phyloP scores from a whole-genome alignment of 2,329 filamentous ascomycete genomes.

The Colletotrichum echinochloae region DNA sequence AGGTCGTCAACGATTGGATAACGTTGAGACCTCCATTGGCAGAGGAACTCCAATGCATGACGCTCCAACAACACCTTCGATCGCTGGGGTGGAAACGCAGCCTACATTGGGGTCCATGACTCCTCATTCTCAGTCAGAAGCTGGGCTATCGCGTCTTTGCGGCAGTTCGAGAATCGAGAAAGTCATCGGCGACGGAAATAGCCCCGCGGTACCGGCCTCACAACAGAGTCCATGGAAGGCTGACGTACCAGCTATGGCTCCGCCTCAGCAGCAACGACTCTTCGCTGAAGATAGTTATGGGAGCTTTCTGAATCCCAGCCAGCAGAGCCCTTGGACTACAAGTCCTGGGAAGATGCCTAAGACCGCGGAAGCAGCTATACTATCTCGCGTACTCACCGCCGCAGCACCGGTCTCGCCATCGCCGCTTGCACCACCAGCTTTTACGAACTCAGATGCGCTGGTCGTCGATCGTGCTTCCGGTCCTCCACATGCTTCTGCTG shows the following conservation, averaged over 20 bases:
- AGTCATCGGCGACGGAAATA: background rate
- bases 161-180: background rate
- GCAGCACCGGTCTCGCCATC: slow-evolving; percentile 9
- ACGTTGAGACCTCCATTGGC: background rate
- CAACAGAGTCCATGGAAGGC: slow-evolving; percentile 37
- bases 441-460: background rate
- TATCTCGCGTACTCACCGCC: background rate
- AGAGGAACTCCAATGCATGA: background rate
- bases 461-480: slow-evolving; percentile 31
- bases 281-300: background rate
- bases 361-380: slow-evolving; percentile 22
- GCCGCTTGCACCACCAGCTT: background rate
- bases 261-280: background rate
- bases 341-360: slow-evolving; percentile 31
- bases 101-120: background rate
- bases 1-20: background rate
- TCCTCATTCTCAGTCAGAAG: background rate
- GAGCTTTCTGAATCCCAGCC: slow-evolving; percentile 15
- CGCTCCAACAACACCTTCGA: slow-evolving; percentile 1
- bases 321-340: slow-evolving; percentile 42
- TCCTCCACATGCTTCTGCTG: slow-evolving; percentile 43
- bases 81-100: background rate
- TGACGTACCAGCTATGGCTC: slow-evolving; percentile 1
- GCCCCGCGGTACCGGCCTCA: slow-evolving; percentile 19
- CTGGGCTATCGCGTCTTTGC: background rate